Percentiles rank a stretch among this genome's conserved stretches.
These are phyloP conservation scores for Fusarium goolgardi DNA, from an alignment of 2,329 filamentous ascomycete genomes.

Conservation along the genomic window DNA sequence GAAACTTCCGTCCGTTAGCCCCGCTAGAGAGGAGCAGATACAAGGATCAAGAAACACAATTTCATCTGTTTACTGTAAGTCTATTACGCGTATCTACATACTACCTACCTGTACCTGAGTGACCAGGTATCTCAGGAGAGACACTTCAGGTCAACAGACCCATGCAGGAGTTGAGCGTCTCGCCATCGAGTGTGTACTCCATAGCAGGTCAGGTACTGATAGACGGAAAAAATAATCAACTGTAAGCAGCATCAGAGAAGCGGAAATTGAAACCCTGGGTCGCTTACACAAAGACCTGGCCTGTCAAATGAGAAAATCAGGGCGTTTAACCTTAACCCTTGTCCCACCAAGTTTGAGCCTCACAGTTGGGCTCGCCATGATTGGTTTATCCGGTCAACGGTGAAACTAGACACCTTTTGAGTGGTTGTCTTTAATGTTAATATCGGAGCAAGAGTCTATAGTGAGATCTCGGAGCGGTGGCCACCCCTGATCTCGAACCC, in stretches of 20 bases:
- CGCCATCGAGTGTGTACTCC: conserved; percentile 14
- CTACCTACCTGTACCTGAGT: neutral
- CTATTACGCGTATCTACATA: neutral
- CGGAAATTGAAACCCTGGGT: conserved; percentile 35
- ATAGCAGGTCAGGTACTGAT: conserved; percentile 33
- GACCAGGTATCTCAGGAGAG: conserved; percentile 4
- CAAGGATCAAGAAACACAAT: neutral
- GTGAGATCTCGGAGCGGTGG: neutral
- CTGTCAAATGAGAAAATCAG: conserved; percentile 18
- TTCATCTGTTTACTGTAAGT: conserved; percentile 3
- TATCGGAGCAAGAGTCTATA: conserved; percentile 30
- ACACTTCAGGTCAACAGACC: conserved; percentile 3
- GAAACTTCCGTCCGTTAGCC: conserved; percentile 13
- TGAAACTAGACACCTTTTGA: conserved; percentile 31
- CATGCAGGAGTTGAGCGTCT: conserved; percentile 24
- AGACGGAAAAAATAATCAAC: conserved; percentile 38
- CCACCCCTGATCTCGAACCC: neutral
- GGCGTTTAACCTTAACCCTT: conserved; percentile 22
- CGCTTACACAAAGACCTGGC: conserved; percentile 14
- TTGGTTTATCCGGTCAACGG: conserved; percentile 22
- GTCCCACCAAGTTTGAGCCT: conserved; percentile 40
- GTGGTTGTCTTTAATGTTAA: conserved; percentile 18
- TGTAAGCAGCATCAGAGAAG: conserved; percentile 8
- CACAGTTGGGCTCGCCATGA: conserved; percentile 7
- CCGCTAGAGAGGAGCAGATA: conserved; percentile 10